Evolutionary conservation across 2,329 filamentous ascomycete species (phyloP).

Genomic region (Arthrobotrys pseudoclavata): DNA sequence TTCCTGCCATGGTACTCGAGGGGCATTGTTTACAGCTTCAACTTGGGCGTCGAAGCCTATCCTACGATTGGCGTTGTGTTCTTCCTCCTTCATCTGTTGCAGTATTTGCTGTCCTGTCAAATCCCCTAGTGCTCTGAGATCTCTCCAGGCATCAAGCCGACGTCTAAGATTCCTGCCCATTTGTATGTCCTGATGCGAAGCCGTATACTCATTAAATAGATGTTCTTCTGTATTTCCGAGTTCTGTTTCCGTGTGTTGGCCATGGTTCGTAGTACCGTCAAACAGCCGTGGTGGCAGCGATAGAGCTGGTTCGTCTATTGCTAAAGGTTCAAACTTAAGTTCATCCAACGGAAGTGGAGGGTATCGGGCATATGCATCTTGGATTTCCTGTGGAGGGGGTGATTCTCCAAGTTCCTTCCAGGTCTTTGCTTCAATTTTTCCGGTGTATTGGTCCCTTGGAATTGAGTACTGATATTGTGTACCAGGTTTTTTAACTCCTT

Average conservation of each 20-base stretch:
- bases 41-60: not conserved
- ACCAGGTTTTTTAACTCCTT: not conserved
- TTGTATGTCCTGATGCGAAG: not conserved
- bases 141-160: constrained; percentile 6
- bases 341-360: not conserved
- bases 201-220: not conserved
- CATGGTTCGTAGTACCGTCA: not conserved
- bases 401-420: not conserved
- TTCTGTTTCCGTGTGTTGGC: too few relatives aligned
- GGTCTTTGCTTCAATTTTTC: not conserved
- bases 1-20: constrained; percentile 1
- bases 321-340: not conserved
- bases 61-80: not conserved
- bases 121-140: not conserved
- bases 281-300: not conserved
- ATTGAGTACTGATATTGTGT: not conserved
- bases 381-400: not conserved
- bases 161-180: constrained; percentile 7
- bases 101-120: not conserved
- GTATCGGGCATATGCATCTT: constrained; percentile 2
- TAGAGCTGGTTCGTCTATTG: not conserved
- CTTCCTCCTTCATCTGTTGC: not conserved
- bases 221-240: not conserved
- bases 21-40: not conserved
- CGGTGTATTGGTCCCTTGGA: not conserved